Conservation (phyloP, 179 eudicot genomes). For the Corrigiola litoralis region DNA sequence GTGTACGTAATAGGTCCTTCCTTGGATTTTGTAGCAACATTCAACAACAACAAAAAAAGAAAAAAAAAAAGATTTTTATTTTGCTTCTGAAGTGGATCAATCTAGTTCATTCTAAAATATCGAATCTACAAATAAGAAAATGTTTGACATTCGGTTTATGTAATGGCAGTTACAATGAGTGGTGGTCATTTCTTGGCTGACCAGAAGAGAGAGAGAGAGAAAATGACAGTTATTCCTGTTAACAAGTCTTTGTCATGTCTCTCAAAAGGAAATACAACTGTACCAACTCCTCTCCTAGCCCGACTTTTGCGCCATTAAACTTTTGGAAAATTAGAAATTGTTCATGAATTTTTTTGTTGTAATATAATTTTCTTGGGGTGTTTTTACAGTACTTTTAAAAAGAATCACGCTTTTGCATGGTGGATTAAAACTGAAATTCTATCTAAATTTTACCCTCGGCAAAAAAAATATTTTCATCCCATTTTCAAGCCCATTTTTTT, state of each 20-base stretch:
- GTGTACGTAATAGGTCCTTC: no score
- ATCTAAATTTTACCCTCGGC: no score
- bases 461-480: not conserved
- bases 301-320: constrained; percentile 11
- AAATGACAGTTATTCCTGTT: constrained; percentile 18
- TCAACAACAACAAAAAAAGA: no score
- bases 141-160: not conserved
- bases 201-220: constrained; percentile 2
- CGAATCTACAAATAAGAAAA: constrained; percentile 5
- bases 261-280: not conserved
- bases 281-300: not conserved
- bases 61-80: no score
- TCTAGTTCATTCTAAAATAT: no score
- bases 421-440: no score
- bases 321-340: not conserved
- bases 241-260: constrained; percentile 1
- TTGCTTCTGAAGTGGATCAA: no score
- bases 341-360: not conserved
- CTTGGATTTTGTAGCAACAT: no score
- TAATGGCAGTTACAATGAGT: constrained; percentile 10
- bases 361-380: not conserved
- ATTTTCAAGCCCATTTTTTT: not conserved
- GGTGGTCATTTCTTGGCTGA: constrained; percentile 2
- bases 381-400: not conserved
- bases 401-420: no score